Evolutionary conservation across 192 early-diverging fungal genomes (phyloP).

Genomic region (Coemansia asiatica): DNA sequence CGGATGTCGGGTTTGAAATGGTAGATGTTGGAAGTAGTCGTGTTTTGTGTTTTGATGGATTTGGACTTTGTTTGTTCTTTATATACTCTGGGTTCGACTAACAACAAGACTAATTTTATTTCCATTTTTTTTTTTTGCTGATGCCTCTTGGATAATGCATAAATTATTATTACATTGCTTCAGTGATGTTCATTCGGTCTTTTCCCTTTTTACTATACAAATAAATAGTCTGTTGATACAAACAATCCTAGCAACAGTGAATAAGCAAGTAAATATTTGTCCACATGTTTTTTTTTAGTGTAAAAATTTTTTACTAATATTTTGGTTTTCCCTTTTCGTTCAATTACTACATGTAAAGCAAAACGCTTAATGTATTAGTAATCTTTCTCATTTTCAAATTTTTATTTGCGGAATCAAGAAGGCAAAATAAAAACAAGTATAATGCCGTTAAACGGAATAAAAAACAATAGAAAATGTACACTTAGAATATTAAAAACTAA

Average conservation of each 20-base stretch:
- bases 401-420: not conserved
- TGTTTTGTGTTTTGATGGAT: not conserved
- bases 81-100: not conserved
- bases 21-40: not conserved
- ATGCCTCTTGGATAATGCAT: not conserved
- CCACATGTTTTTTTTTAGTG: not conserved
- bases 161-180: not conserved
- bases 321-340: not conserved
- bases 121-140: not conserved
- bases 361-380: not conserved
- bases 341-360: not conserved
- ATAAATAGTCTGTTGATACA: not conserved
- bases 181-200: not conserved
- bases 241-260: not conserved
- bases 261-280: not conserved
- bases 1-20: no score
- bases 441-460: not conserved
- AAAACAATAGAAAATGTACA: not conserved
- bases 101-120: no score
- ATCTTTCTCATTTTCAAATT: no score
- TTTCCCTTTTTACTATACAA: not conserved
- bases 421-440: not conserved
- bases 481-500: no score
- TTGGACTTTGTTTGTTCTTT: not conserved
- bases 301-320: not conserved